Evolutionary conservation across 805 yeast genomes (phyloP).

Genomic region (Metschnikowia lochheadii): DNA sequence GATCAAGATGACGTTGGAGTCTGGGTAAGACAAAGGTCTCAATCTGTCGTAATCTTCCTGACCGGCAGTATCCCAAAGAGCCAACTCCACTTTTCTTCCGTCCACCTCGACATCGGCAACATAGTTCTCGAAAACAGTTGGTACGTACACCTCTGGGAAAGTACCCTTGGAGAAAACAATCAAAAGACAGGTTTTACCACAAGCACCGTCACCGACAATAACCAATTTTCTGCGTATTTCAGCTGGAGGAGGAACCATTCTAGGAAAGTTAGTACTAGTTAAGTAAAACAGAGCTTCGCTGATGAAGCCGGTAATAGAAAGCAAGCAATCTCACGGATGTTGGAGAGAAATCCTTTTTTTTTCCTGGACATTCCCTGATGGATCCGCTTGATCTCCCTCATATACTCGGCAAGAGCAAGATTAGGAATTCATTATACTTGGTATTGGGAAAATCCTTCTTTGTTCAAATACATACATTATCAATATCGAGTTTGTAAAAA

Average conservation of each 20-base stretch:
- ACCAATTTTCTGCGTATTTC: conserved; percentile 31
- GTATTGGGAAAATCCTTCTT: background rate
- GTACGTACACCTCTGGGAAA: conserved; percentile 30
- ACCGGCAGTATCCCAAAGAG: conserved; percentile 41
- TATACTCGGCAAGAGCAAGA: background rate
- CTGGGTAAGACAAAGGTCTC: conserved; percentile 40
- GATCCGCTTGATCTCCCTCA: background rate
- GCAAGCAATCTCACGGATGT: background rate
- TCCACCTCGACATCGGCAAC: conserved; percentile 85
- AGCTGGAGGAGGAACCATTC: conserved; percentile 23
- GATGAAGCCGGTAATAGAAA: background rate
- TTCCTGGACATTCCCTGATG: background rate
- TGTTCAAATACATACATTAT: conserved; percentile 1
- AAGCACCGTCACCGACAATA: conserved; percentile 32
- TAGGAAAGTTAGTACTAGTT: conserved; percentile 10
- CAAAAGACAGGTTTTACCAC: conserved; percentile 31
- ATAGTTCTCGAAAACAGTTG: conserved; percentile 87
- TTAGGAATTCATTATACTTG: background rate
- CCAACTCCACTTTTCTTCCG: conserved; percentile 50
- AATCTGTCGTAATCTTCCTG: conserved; percentile 33
- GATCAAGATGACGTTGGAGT: conserved; percentile 34
- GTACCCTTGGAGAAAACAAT: conserved; percentile 30
- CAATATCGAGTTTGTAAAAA: background rate
- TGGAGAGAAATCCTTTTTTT: background rate
- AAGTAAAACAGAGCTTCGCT: background rate